phyloP scores from a whole-genome alignment of 1,284 basidiomycete genomes.

The Ceratobasidium sp. region DNA sequence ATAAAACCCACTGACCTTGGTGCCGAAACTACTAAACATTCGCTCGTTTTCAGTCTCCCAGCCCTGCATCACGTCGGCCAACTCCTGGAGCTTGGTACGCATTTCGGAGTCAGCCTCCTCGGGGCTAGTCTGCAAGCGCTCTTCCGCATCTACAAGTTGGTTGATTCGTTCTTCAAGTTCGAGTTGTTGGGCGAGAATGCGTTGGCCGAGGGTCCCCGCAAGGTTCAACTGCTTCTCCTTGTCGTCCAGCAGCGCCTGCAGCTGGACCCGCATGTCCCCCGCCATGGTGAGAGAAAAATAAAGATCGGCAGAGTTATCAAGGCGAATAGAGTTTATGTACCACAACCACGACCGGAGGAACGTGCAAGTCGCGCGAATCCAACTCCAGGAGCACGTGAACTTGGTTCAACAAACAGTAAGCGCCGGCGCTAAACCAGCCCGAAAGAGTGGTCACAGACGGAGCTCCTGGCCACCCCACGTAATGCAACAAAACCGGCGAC shows the following conservation, averaged over 20 bases:
- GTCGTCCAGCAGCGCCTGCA: constrained; percentile 79
- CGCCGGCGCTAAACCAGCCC: not conserved
- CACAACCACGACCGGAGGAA: constrained; percentile 23
- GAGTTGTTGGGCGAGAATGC: constrained; percentile 86
- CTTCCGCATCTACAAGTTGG: constrained; percentile 67
- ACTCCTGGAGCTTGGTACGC: constrained; percentile 71
- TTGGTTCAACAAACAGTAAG: constrained; percentile 11
- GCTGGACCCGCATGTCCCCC: constrained; percentile 68
- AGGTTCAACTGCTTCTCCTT: constrained; percentile 90
- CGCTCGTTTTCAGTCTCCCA: constrained; percentile 87
- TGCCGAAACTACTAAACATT: constrained; percentile 71
- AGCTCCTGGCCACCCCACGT: not conserved
- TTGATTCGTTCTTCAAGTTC: constrained; percentile 86
- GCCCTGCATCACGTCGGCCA: constrained; percentile 72
- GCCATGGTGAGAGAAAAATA: constrained; percentile 34
- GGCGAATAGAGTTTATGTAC: constrained; percentile 21
- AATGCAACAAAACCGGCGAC: not conserved
- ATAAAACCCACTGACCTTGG: constrained; percentile 60
- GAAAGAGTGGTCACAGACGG: not conserved
- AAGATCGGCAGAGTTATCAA: constrained; percentile 25
- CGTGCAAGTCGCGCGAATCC: constrained; percentile 35
- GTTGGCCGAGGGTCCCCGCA: constrained; percentile 86
- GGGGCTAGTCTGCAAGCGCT: constrained; percentile 62
- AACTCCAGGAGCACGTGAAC: constrained; percentile 29
- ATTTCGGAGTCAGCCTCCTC: constrained; percentile 65